A percentile compares a stretch with the other conserved stretches of the same genome.
phyloP scores from a whole-genome alignment of 352 stramenopile species.

The Plasmopara viticola region DNA sequence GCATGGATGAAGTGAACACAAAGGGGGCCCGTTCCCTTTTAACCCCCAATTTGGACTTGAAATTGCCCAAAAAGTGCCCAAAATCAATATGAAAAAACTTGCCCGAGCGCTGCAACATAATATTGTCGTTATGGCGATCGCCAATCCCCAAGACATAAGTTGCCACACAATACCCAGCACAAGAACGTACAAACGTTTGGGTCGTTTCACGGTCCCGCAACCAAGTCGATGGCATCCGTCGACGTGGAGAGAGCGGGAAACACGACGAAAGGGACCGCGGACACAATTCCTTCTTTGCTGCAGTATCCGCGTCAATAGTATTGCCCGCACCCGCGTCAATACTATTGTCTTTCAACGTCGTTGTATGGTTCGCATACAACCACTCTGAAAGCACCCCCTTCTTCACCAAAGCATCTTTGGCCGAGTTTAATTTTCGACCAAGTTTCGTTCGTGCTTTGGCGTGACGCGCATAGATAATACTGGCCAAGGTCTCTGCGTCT shows the following conservation, averaged over 20 bases:
- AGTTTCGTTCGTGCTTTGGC: slow-evolving; percentile 53
- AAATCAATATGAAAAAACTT: slow-evolving; percentile 97
- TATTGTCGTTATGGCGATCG: slow-evolving; percentile 93
- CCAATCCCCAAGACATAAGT: slow-evolving; percentile 92
- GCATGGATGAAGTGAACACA: slow-evolving; percentile 89
- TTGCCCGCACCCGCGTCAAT: neutral
- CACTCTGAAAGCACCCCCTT: slow-evolving; percentile 65
- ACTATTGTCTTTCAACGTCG: no score
- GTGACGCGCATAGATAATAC: slow-evolving; percentile 77
- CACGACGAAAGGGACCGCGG: slow-evolving; percentile 34
- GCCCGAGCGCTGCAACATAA: slow-evolving; percentile 91
- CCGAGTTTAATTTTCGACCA: slow-evolving; percentile 55
- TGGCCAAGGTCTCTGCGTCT: slow-evolving; percentile 83
- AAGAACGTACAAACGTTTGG: slow-evolving; percentile 87
- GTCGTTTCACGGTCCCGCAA: slow-evolving; percentile 44
- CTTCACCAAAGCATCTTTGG: slow-evolving; percentile 58
- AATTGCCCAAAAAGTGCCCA: slow-evolving; percentile 93
- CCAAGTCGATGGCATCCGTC: slow-evolving; percentile 25
- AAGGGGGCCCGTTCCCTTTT: slow-evolving; percentile 89
- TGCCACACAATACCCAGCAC: slow-evolving; percentile 89
- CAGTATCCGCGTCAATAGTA: slow-evolving; percentile 5
- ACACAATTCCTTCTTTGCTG: slow-evolving; percentile 7
- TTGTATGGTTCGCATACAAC: slow-evolving; percentile 33
- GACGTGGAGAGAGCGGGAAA: slow-evolving; percentile 45
- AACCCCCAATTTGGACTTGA: slow-evolving; percentile 90